Evolutionary conservation across 2,329 filamentous ascomycete species (phyloP).

Genomic region (Alternaria gaisen): DNA sequence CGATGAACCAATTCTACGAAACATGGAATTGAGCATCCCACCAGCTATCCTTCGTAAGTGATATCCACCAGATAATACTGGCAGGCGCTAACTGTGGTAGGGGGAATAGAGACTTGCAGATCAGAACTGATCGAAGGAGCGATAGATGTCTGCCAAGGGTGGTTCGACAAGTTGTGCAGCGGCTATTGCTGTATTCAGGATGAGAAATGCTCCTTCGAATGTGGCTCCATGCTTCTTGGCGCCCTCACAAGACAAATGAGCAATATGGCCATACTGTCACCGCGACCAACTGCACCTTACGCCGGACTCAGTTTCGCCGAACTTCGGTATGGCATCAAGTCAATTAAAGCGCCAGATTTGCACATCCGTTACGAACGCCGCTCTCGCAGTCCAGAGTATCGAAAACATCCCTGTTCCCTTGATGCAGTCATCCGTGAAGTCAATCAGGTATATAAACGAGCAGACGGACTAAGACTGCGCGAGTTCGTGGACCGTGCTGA

Average conservation of each 20-base stretch:
- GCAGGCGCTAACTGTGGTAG: neutral
- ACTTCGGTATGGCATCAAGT: neutral
- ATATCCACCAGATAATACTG: neutral
- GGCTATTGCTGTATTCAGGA: neutral
- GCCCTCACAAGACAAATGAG: slow-evolving; percentile 29
- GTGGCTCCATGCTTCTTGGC: slow-evolving; percentile 27
- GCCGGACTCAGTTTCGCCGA: slow-evolving; percentile 14
- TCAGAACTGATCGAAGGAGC: neutral
- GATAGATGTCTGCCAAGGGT: neutral
- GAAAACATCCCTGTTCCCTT: neutral
- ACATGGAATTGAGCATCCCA: slow-evolving; percentile 22
- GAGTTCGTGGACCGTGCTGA: neutral
- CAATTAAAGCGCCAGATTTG: slow-evolving; percentile 7
- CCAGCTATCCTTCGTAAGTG: slow-evolving; percentile 12
- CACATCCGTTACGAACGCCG: neutral
- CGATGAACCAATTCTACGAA: slow-evolving; percentile 2
- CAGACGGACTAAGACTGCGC: neutral
- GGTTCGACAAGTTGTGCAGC: neutral
- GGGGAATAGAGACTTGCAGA: neutral
- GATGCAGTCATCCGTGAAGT: neutral
- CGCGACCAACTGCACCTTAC: slow-evolving; percentile 20
- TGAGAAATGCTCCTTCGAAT: slow-evolving; percentile 9
- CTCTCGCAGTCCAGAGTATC: neutral
- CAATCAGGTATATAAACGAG: neutral
- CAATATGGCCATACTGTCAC: slow-evolving; percentile 5